Conservation (phyloP, 1,139 yeast species). For the Yarrowia galli region DNA sequence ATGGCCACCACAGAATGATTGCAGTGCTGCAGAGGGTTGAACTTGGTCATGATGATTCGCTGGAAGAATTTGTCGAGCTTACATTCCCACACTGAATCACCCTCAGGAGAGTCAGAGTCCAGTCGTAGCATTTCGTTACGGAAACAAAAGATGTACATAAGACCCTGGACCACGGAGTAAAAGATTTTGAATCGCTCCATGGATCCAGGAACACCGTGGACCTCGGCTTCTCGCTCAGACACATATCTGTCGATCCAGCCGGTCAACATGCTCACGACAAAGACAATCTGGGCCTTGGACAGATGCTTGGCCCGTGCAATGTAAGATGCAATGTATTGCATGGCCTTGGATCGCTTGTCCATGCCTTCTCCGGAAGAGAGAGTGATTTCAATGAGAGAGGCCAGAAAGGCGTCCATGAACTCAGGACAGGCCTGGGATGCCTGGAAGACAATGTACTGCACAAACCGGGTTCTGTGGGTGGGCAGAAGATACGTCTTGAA, state of each 20-base stretch:
- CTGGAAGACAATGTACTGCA: conserved; percentile 84
- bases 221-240: conserved; percentile 82
- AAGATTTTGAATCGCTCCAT: conserved; percentile 75
- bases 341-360: conserved; percentile 82
- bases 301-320: conserved; percentile 85
- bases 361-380: conserved; percentile 70
- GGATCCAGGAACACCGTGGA: conserved; percentile 57
- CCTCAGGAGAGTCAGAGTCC: conserved; percentile 43
- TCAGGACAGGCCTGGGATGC: conserved; percentile 83
- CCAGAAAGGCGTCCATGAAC: conserved; percentile 84
- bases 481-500: conserved; percentile 86
- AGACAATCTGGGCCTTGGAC: conserved; percentile 73
- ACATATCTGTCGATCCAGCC: conserved; percentile 86
- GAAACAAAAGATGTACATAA: conserved; percentile 90
- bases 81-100: conserved; percentile 70
- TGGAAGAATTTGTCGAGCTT: conserved; percentile 86
- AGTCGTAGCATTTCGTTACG: conserved; percentile 68
- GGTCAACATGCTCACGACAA: conserved; percentile 77
- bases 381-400: conserved; percentile 81
- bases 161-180: conserved; percentile 92
- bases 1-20: conserved; percentile 92
- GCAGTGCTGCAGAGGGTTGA: conserved; percentile 92
- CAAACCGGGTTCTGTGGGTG: conserved; percentile 89
- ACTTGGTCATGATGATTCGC: conserved; percentile 81
- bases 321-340: conserved; percentile 91